Conservation (phyloP, 306 rosid genomes). For the Leucaena leucocephala region DNA sequence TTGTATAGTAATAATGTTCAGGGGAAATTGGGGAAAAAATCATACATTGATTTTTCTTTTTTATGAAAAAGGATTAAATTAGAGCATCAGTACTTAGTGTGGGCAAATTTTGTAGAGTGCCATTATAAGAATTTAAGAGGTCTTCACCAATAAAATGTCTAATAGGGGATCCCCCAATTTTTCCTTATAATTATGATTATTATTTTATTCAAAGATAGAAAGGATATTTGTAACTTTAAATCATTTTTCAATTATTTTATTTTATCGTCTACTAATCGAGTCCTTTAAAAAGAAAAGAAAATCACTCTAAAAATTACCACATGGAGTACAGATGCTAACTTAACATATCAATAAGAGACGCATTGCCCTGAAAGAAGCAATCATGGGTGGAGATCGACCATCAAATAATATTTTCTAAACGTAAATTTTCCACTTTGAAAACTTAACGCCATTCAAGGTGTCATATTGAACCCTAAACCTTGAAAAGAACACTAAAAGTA, state of each 20-base stretch:
- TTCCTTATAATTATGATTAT: too few species aligned
- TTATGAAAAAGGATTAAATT: too few species aligned
- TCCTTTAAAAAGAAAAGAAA: neutral
- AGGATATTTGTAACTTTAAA: neutral
- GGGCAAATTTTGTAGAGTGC: too few species aligned
- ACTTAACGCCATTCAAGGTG: conserved; percentile 14
- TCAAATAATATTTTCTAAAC: conserved; percentile 8
- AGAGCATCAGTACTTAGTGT: too few species aligned
- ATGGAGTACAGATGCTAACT: neutral
- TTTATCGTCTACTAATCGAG: neutral
- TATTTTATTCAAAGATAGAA: too few species aligned
- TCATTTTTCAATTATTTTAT: neutral
- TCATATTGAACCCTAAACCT: conserved; percentile 12
- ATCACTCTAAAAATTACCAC: neutral
- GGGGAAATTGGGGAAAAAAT: too few species aligned
- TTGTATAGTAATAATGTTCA: too few species aligned
- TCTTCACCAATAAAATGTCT: too few species aligned
- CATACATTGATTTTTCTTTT: too few species aligned
- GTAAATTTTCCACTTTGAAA: neutral
- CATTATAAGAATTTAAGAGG: too few species aligned
- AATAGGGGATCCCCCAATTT: too few species aligned
- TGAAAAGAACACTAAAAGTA: neutral
- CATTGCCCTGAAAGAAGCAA: neutral
- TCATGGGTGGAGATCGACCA: neutral
- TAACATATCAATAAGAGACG: neutral